These are phyloP conservation scores for Oxyria digyna DNA, from an alignment of 148 eudicot genomes.

Conservation along the genomic window DNA sequence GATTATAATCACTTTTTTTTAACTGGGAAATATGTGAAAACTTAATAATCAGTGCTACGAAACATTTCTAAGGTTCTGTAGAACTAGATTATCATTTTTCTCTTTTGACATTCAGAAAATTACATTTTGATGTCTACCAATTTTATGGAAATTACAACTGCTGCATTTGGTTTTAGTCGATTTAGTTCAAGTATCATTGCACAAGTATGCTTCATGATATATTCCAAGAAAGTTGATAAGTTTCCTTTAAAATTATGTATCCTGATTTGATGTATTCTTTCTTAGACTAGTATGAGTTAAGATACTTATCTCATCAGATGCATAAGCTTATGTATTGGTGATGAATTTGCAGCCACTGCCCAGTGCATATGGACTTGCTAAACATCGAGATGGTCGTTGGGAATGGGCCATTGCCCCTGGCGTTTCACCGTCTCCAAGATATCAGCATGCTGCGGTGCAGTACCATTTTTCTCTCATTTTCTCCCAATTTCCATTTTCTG, in stretches of 20 bases:
- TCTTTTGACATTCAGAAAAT: not conserved
- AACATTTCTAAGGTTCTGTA: not conserved
- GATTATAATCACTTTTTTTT: not conserved
- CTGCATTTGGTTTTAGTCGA: not conserved
- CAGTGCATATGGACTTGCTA: constrained; percentile 99
- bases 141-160: not conserved
- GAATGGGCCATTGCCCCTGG: constrained; percentile 99
- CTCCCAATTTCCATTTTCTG: not conserved
- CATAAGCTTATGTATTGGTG: not conserved
- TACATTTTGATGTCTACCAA: not conserved
- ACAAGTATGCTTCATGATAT: not conserved
- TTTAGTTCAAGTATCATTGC: not conserved
- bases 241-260: not conserved
- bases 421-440: constrained; percentile 95
- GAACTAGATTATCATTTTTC: not conserved
- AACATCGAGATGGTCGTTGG: constrained; percentile 99
- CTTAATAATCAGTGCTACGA: not conserved
- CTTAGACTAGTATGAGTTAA: not conserved
- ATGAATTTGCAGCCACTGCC: constrained; percentile 55
- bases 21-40: not conserved
- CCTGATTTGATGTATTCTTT: not conserved
- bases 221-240: not conserved
- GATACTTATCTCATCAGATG: not conserved
- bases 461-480: not conserved
- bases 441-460: constrained; percentile 98